phyloP scores from a whole-genome alignment of 345 rosid species.

The Pseudoturritis turrita region DNA sequence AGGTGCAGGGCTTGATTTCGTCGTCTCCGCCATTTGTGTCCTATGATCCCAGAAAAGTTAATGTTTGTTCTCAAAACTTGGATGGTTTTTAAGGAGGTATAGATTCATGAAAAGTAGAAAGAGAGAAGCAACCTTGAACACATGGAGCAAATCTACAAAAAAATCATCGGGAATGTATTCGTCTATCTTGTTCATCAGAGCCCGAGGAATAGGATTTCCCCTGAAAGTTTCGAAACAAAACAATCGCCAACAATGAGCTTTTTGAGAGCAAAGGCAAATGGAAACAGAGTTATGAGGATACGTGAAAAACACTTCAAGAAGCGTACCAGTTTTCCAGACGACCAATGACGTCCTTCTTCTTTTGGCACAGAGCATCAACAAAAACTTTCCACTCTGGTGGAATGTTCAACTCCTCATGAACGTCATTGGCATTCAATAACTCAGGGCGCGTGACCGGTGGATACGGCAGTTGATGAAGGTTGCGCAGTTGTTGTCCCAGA shows the following conservation, averaged over 20 bases:
- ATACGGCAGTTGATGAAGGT: slow-evolving; percentile 72
- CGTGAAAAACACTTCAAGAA: not conserved
- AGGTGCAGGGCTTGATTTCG: slow-evolving; percentile 55
- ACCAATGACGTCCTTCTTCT: slow-evolving; percentile 46
- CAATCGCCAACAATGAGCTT: not conserved
- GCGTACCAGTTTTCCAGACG: slow-evolving; percentile 65
- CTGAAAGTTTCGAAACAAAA: slow-evolving; percentile 36
- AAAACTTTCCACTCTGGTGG: slow-evolving; percentile 73
- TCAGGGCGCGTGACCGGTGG: slow-evolving; percentile 46
- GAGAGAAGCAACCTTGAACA: slow-evolving; percentile 49
- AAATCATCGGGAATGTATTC: slow-evolving; percentile 77
- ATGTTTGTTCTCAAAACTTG: not conserved
- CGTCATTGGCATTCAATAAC: slow-evolving; percentile 35
- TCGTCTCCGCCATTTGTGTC: slow-evolving; percentile 36
- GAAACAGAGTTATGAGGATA: not conserved
- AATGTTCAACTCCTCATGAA: slow-evolving; percentile 31
- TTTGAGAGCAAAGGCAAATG: not conserved
- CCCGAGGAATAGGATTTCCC: slow-evolving; percentile 80
- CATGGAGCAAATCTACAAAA: slow-evolving; percentile 42
- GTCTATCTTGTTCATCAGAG: slow-evolving; percentile 59
- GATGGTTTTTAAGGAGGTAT: not conserved
- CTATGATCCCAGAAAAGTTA: slow-evolving; percentile 29
- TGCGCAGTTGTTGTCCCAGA: slow-evolving; percentile 72
- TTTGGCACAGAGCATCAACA: slow-evolving; percentile 42
- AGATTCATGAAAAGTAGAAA: not conserved